Evolutionary conservation across 352 stramenopile species (phyloP).

Genomic region (Stramenopiles sp.): DNA sequence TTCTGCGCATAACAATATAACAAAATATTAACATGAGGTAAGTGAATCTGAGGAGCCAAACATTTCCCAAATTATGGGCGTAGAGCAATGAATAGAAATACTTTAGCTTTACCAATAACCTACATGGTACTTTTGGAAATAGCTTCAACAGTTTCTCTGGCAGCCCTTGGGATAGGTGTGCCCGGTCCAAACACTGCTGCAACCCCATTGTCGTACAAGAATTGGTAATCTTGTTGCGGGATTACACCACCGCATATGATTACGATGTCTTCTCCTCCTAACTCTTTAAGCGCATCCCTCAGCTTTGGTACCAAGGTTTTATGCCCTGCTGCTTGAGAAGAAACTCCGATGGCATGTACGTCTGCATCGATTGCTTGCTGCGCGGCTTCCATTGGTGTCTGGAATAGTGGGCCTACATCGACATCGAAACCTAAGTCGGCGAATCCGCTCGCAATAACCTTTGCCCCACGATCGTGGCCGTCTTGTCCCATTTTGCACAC

Average conservation of each 20-base stretch:
- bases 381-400: constrained; percentile 55
- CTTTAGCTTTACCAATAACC: no score
- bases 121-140: not conserved
- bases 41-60: no score
- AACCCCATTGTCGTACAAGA: constrained; percentile 69
- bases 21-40: no score
- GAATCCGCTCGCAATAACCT: constrained; percentile 85
- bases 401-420: constrained; percentile 84
- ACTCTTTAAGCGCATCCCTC: constrained; percentile 66
- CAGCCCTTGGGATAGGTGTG: constrained; percentile 64
- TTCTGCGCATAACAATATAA: no score
- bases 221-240: constrained; percentile 82
- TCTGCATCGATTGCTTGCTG: constrained; percentile 78
- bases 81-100: no score
- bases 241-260: constrained; percentile 88
- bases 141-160: constrained; percentile 22
- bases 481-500: constrained; percentile 90
- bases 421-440: constrained; percentile 92
- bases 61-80: no score
- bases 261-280: constrained; percentile 69
- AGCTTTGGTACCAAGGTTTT: constrained; percentile 78
- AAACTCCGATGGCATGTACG: constrained; percentile 74
- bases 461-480: constrained; percentile 85
- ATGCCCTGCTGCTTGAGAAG: constrained; percentile 74
- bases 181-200: constrained; percentile 80